Evolutionary conservation across 805 yeast genomes (phyloP), one percentile per base, ranked within the genome.

Genomic region (Ogataea ganodermae): DNA sequence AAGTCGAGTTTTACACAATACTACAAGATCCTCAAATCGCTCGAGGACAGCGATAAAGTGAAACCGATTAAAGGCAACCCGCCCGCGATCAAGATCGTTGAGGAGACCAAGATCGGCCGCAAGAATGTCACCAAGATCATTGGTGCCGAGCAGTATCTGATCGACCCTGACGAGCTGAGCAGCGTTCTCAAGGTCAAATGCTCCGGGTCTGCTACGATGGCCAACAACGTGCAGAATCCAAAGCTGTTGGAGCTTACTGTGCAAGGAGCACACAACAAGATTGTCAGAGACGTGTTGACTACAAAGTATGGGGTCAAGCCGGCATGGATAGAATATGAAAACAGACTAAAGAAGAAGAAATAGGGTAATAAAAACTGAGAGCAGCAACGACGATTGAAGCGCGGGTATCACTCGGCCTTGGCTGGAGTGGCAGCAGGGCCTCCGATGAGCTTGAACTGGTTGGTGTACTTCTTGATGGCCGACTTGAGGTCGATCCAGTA

Each of bases 131-230:
- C 98, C 0, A 73, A 82, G 28, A 78, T 91, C 1, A 72, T 77
- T 14, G 85, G 88, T 49, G 74, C 87, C 51, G 96, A 88, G 50
- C 69, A 71, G 5, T 92, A 80, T 63, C 73, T 75, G 44, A 75
- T 92, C 28, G 83, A 81, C 47, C 77, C 89, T 0, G 81, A 79
- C 23, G 73, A 73, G 8, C 66, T 94, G 14, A 83, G 95, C 2
- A 81, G 79, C 24, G 85, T 81, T 36, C 67, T 92, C 52, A 81
- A 85, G 49, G 80, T 81, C 17, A 83, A 82, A 53, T 94, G 98
- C 63, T 91, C 96, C 10, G 96, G 97, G 0, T 88, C 97, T 0
- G 77, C 94, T 0, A 83, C 96, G 0, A 75, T 87, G 9, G 84
- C 84, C 0, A 81, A 79, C 23, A 78, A 80, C 35, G 70, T 72